phyloP scores from a whole-genome alignment of 768 basidiomycete species.

The Mycena venus region DNA sequence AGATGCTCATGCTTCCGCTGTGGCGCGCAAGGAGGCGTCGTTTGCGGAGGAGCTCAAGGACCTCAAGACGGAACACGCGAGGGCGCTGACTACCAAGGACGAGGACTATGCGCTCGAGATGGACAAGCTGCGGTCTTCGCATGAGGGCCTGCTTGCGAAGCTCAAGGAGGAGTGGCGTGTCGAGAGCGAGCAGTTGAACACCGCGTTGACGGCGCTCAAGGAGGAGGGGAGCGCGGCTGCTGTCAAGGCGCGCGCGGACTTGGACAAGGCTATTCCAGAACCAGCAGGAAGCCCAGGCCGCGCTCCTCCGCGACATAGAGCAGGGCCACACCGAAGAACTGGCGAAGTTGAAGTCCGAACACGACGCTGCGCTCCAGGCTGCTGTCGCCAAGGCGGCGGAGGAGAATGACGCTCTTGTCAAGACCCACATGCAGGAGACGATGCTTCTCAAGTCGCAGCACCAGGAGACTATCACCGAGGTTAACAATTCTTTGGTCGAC shows the following conservation, averaged over 20 bases:
- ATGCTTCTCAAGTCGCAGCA: conserved; percentile 60
- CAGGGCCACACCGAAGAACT: conserved; percentile 69
- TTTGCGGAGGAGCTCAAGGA: conserved; percentile 76
- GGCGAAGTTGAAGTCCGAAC: conserved; percentile 60
- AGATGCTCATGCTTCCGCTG: conserved; percentile 77
- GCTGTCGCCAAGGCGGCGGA: conserved; percentile 48
- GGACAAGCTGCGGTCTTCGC: conserved; percentile 72
- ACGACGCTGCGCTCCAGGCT: conserved; percentile 55
- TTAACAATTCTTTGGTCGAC: conserved; percentile 55
- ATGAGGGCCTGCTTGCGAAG: conserved; percentile 65
- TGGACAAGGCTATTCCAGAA: conserved; percentile 61
- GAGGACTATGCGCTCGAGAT: conserved; percentile 72
- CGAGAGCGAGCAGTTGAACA: conserved; percentile 63
- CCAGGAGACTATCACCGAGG: conserved; percentile 57
- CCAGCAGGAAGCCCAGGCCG: conserved; percentile 69
- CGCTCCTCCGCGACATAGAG: conserved; percentile 67
- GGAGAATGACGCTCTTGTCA: conserved; percentile 51
- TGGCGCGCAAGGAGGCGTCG: conserved; percentile 74
- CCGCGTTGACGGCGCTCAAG: conserved; percentile 58
- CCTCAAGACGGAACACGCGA: conserved; percentile 73
- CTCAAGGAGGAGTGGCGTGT: conserved; percentile 67
- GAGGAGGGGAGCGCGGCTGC: conserved; percentile 55
- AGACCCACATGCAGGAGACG: conserved; percentile 59
- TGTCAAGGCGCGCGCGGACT: conserved; percentile 56
- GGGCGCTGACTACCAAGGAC: conserved; percentile 65